Conservation (phyloP, 108 stramenopile genomes). For the Nitzschia inconspicua region DNA sequence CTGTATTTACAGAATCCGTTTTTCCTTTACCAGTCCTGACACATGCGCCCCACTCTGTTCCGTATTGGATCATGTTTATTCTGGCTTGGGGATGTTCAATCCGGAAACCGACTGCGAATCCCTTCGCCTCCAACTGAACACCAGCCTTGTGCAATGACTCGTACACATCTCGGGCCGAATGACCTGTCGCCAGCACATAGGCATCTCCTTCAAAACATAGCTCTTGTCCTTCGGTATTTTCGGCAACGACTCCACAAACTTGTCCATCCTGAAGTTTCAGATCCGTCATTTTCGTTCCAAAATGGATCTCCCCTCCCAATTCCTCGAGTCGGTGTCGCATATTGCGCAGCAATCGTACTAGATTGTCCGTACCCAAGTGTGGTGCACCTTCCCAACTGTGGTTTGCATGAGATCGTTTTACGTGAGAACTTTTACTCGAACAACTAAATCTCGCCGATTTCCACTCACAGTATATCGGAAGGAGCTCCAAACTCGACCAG, state of each 20-base stretch:
- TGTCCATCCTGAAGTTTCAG: conserved; percentile 40
- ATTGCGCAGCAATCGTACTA: conserved; percentile 79
- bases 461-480: conserved; percentile 52
- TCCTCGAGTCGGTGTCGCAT: conserved; percentile 64
- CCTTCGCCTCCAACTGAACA: conserved; percentile 85
- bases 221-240: conserved; percentile 4
- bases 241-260: conserved; percentile 11
- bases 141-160: conserved; percentile 65
- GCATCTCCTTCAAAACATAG: conserved; percentile 53
- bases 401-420: background rate
- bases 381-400: conserved; percentile 78
- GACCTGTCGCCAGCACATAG: conserved; percentile 89
- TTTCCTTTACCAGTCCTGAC: conserved; percentile 65
- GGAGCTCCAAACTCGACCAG: conserved; percentile 90
- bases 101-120: conserved; percentile 94
- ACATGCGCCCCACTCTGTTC: conserved; percentile 66
- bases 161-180: conserved; percentile 91
- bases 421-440: background rate
- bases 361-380: conserved; percentile 92
- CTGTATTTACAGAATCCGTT: conserved; percentile 63
- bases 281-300: conserved; percentile 73
- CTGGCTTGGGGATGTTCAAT: conserved; percentile 90
- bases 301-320: conserved; percentile 77
- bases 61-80: conserved; percentile 89
- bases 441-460: background rate